Evolutionary conservation across 2,329 filamentous ascomycete species (phyloP).

Genomic region (Xylaria sp.): DNA sequence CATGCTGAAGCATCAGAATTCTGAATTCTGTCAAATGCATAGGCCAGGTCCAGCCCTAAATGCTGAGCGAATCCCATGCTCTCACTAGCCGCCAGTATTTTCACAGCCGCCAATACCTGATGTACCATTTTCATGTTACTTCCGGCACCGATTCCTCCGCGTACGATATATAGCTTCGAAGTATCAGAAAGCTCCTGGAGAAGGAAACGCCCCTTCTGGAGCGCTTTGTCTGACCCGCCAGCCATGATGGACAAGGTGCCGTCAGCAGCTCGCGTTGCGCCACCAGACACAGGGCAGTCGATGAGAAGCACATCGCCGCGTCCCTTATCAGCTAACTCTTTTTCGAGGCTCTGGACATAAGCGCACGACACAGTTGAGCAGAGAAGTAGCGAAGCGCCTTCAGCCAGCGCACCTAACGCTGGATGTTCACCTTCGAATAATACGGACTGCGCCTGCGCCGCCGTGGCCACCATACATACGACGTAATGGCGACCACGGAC

Average conservation of each 20-base stretch:
- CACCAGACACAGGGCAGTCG: slow-evolving; percentile 79
- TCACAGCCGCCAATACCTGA: slow-evolving; percentile 71
- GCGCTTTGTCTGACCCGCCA: slow-evolving; percentile 65
- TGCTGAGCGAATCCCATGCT: slow-evolving; percentile 68
- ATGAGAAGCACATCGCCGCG: slow-evolving; percentile 74
- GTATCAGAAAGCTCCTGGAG: slow-evolving; percentile 72
- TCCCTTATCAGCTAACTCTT: slow-evolving; percentile 64
- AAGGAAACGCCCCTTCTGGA: slow-evolving; percentile 67
- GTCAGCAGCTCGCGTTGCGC: slow-evolving; percentile 73
- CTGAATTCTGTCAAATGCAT: slow-evolving; percentile 57
- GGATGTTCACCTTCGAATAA: slow-evolving; percentile 69
- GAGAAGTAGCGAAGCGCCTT: slow-evolving; percentile 70
- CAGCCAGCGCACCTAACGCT: slow-evolving; percentile 62
- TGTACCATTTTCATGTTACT: slow-evolving; percentile 73
- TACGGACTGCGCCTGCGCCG: slow-evolving; percentile 73
- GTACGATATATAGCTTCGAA: slow-evolving; percentile 70
- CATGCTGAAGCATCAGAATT: slow-evolving; percentile 65
- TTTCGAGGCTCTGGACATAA: slow-evolving; percentile 70
- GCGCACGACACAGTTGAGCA: slow-evolving; percentile 77
- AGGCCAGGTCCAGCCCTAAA: slow-evolving; percentile 62
- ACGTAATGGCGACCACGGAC: slow-evolving; percentile 70
- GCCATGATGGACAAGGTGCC: slow-evolving; percentile 83
- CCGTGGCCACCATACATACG: slow-evolving; percentile 81
- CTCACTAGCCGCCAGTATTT: slow-evolving; percentile 70
- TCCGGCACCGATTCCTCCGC: slow-evolving; percentile 68